Evolutionary conservation across 345 rosid species (phyloP).

Genomic region (Cardamine occulta): DNA sequence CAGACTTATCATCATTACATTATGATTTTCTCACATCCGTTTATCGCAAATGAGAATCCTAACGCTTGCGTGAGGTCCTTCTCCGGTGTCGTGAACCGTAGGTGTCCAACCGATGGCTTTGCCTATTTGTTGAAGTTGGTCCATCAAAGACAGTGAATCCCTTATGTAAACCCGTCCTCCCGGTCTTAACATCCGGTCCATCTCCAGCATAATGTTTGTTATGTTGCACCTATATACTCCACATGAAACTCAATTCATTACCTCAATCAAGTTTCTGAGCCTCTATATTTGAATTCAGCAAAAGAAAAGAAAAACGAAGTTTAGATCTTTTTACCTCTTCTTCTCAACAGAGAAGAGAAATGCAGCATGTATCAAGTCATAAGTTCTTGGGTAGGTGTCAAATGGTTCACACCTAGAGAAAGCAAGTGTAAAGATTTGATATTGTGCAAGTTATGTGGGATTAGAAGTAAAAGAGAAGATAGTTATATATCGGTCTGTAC

Average conservation of each 20-base stretch:
- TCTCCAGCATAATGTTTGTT: slow-evolving; percentile 63
- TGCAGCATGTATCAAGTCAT: slow-evolving; percentile 67
- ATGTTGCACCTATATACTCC: slow-evolving; percentile 52
- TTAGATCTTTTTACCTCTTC: slow-evolving; percentile 47
- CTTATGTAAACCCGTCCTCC: slow-evolving; percentile 61
- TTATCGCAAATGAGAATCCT: slow-evolving; percentile 64
- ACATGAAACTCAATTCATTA: background rate
- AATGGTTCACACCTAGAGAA: slow-evolving; percentile 65
- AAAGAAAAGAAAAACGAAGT: background rate
- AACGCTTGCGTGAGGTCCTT: slow-evolving; percentile 70
- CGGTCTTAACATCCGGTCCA: slow-evolving; percentile 66
- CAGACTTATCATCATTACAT: slow-evolving; percentile 37
- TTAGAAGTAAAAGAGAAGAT: background rate
- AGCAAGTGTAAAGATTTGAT: slow-evolving; percentile 11
- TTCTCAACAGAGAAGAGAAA: slow-evolving; percentile 63
- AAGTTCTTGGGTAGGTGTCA: slow-evolving; percentile 70
- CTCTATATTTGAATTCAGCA: background rate
- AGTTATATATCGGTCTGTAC: slow-evolving; percentile 38
- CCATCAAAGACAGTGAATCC: slow-evolving; percentile 55
- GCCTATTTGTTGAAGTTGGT: slow-evolving; percentile 53
- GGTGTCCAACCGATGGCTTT: slow-evolving; percentile 59
- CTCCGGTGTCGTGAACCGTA: slow-evolving; percentile 54
- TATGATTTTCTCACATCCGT: slow-evolving; percentile 39
- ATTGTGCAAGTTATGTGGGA: slow-evolving; percentile 15
- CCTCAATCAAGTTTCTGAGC: background rate